These are phyloP conservation scores for Cryptosporidium viatorum DNA, from an alignment of 169 alveolate species.

Conservation along the genomic window DNA sequence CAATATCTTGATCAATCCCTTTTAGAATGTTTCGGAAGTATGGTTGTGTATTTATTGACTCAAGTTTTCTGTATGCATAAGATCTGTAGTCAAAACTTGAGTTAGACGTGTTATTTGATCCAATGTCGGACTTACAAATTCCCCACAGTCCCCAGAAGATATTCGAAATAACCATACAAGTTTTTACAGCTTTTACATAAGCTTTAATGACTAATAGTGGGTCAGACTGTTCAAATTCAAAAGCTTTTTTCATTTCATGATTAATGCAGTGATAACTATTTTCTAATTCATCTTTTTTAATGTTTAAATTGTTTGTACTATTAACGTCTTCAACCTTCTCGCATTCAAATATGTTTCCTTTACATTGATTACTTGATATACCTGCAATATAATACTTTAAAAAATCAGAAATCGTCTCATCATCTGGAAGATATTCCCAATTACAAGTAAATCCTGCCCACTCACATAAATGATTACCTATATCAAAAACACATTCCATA, in stretches of 20 bases:
- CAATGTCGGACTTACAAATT: conserved; percentile 61
- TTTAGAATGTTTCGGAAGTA: conserved; percentile 14
- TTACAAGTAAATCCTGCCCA: conserved; percentile 74
- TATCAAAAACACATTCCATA: conserved; percentile 58
- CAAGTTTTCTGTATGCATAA: conserved; percentile 45
- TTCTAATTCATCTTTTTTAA: neutral
- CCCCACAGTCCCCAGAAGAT: conserved; percentile 73
- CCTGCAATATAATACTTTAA: conserved; percentile 4
- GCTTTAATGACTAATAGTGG: neutral
- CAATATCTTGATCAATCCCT: conserved; percentile 24
- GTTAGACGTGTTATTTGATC: neutral
- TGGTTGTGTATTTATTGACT: conserved; percentile 23
- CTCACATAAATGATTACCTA: conserved; percentile 63
- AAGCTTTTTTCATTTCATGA: neutral
- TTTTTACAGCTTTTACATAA: conserved; percentile 8
- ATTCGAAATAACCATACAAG: conserved; percentile 58
- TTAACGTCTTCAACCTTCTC: neutral
- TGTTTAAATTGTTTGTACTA: neutral
- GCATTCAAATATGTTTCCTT: neutral
- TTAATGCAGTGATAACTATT: neutral
- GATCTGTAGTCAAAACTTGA: conserved; percentile 15
- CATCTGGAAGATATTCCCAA: conserved; percentile 52
- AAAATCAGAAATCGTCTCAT: conserved; percentile 11
- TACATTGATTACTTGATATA: neutral
- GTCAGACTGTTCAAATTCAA: neutral